Percentiles rank a stretch among this genome's conserved stretches.
phyloP scores from a whole-genome alignment of 2,329 filamentous ascomycete species.

The Phyllosticta ampelicida region DNA sequence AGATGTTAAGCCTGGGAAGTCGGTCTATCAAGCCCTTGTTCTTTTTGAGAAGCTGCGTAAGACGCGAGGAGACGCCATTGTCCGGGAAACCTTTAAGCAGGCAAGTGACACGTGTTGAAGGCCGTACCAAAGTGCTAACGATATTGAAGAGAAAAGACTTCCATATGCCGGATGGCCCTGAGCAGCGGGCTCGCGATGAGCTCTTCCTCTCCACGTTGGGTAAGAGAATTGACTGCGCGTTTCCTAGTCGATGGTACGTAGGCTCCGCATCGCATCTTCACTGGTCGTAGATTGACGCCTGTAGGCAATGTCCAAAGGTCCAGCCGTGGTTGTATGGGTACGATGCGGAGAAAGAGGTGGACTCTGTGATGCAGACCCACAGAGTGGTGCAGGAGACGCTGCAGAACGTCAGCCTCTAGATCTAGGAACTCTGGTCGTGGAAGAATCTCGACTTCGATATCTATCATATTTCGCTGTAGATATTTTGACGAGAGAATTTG shows the following conservation, averaged over 20 bases:
- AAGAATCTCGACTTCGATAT: too few species aligned
- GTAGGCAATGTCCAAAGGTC: conserved; percentile 22
- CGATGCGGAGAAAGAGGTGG: conserved; percentile 22
- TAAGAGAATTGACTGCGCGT: conserved; percentile 41
- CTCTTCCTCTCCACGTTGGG: conserved; percentile 47
- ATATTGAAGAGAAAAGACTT: conserved; percentile 22
- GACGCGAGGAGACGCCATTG: conserved; percentile 43
- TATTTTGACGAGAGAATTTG: too few species aligned
- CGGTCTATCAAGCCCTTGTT: conserved; percentile 19
- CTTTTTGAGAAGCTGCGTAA: conserved; percentile 39
- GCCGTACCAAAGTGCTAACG: conserved; percentile 12
- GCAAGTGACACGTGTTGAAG: neutral
- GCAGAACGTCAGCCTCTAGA: neutral
- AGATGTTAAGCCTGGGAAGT: neutral
- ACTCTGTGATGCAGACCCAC: conserved; percentile 7
- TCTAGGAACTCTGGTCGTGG: neutral
- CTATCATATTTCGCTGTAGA: too few species aligned
- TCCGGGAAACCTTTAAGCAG: conserved; percentile 49
- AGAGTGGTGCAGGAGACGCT: conserved; percentile 1
- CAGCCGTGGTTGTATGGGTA: conserved; percentile 28
- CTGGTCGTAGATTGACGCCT: neutral
- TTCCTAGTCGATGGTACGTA: conserved; percentile 48
- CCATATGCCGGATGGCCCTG: conserved; percentile 39
- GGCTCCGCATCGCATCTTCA: neutral
- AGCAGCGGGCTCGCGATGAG: conserved; percentile 48